Base-by-base conservation (phyloP, 2,329 filamentous ascomycete species). In the Pseudogymnoascus sp. region DNA sequence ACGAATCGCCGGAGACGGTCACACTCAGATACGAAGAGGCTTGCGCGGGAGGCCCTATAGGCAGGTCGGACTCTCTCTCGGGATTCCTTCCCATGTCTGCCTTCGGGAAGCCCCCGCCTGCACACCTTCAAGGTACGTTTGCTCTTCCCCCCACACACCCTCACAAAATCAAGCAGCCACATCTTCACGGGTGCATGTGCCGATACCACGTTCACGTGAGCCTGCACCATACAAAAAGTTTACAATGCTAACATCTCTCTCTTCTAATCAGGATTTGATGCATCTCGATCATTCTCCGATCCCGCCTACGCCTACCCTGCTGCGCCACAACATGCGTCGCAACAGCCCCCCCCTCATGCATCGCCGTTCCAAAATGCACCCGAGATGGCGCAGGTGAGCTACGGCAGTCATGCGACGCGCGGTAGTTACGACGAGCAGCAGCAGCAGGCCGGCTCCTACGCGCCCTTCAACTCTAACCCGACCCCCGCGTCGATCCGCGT, bases 41-140 rank as follows among this genome's bases (percentile, higher is more conserved):
- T 66, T 71, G 71, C 70, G 73, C 73, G 69, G 71, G 67, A 68
- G 72, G 70, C 71, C 72, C 73, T 63, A 69, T 75, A 69, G 71
- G 71, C 62, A 69, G 71, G 70, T 69, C 65, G 61, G 68, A 72
- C 65, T 74, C 72, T 65, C 70, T 72, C 48, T 70, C 67, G 65
- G 69, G 70, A 57, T 64, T 68, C 36, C 79, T 90, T 78, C 86
- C 89, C 78, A 93, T 93, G 89, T 89, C 90, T 77, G 88, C 88
- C 78, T 93, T 92, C 82, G 81, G 83, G 73, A 96, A 96, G 79
- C 78, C 85, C 65, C 86, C 89, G 76, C 82, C 87, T 77, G 82
- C 88, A 76, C 89, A 88, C 76, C 84, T 93, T 80, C 89, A 93
- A 78, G 90, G 92, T 96, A 81, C 80, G 91, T 87, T 65, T 66